Evolutionary conservation across 2,329 filamentous ascomycete genomes (phyloP), one percentile per base, ranked within the genome.

Genomic region (Pseudogymnoascus sp.): DNA sequence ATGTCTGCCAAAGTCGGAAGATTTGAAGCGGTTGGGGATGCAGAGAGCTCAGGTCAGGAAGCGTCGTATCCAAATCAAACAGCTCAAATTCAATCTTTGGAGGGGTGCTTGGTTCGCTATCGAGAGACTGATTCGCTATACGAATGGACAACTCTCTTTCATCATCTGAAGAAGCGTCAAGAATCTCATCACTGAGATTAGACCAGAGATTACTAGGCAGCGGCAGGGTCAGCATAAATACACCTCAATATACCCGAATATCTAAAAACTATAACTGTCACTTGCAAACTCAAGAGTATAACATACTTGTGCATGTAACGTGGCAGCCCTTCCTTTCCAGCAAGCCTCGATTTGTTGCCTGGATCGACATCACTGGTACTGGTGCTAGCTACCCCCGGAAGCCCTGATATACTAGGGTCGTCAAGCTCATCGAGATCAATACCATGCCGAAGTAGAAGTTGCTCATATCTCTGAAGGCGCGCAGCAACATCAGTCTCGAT

Each of bases 1-100:
- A 90, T 13, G 83, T 78, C 71, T 89, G 85, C 86, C 87, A 90
- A 15, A 87, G 75, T 65, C 83, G 79, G 63, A 86, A 81, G 60
- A 85, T 84, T 62, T 85, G 82, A 17, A 85, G 79, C 24, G 80
- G 75, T 1, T 79, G 70, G 8, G 84, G 84, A 64, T 88, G 86
- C 0, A 84, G 66, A 1, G 73, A 68, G 1, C 75, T 73, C 0
- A 85, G 68, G 63, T 79, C 73, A 11, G 78, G 65, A 2, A 66
- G 62, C 8, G 70, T 65, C n/a, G 71, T 70, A 3, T 69, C 73
- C 1, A 76, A 73, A 15, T 80, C 80, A 64, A 85, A 79, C 0
- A 87, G 71, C 13, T 15, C 85, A 74, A 33, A 81, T 74, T 24
- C 76, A 75, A 41, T 71, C 71, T 54, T 72, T 67, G 47, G 68